Percentiles rank a stretch among this genome's conserved stretches.
Conservation (phyloP, 2,329 filamentous ascomycete genomes). For the Gnomoniopsis smithogilvyi region DNA sequence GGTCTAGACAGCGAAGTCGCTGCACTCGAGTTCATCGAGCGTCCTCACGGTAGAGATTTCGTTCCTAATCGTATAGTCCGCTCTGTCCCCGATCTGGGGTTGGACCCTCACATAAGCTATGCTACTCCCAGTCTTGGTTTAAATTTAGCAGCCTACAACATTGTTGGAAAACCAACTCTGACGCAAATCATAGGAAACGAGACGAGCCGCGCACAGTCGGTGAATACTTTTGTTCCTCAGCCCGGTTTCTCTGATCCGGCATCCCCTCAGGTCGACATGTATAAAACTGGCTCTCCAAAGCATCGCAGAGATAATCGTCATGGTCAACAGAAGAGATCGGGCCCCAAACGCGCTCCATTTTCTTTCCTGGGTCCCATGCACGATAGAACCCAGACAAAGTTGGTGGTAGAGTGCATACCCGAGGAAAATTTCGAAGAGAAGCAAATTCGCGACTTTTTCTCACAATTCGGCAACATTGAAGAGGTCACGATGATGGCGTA, state of each 20-base stretch:
- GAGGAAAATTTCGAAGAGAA: constrained; percentile 66
- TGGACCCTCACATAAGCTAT: no score
- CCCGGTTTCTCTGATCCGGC: neutral
- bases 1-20: no score
- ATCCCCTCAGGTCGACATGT: neutral
- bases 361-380: constrained; percentile 61
- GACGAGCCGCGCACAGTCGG: constrained; percentile 18
- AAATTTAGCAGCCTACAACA: neutral
- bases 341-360: constrained; percentile 49
- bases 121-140: neutral
- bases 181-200: constrained; percentile 49
- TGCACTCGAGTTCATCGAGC: no score
- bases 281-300: constrained; percentile 21
- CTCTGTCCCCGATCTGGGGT: no score
- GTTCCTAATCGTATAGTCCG: no score
- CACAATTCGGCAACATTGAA: constrained; percentile 64
- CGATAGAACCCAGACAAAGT: constrained; percentile 61
- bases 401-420: constrained; percentile 78
- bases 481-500: constrained; percentile 64
- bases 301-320: constrained; percentile 34
- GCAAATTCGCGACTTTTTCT: constrained; percentile 65
- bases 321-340: constrained; percentile 33
- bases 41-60: no score
- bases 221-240: constrained; percentile 13
- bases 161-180: neutral